Percentiles rank a stretch among this genome's conserved stretches.
Evolutionary conservation across 2,329 filamentous ascomycete genomes (phyloP).

Genomic region (Botryosphaeria agaves): DNA sequence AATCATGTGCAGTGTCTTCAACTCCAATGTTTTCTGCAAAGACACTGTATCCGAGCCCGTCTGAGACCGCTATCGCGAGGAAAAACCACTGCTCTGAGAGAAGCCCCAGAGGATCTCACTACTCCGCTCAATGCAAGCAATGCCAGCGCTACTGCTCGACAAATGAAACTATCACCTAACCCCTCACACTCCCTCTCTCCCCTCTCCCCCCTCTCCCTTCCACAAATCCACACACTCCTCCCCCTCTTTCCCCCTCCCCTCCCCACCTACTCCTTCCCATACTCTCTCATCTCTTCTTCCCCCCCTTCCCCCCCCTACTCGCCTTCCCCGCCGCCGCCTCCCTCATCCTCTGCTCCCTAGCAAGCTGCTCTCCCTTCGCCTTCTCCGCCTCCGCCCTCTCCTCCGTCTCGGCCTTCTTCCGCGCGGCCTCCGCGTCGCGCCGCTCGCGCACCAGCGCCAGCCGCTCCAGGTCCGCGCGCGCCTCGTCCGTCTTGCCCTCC

Average conservation of each 20-base stretch:
- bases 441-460: constrained; percentile 70
- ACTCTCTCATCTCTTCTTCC: constrained; percentile 22
- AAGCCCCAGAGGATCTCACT: no score
- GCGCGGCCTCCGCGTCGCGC: constrained; percentile 64
- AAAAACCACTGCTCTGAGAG: no score
- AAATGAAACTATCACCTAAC: no score
- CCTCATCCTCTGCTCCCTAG: constrained; percentile 28
- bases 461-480: constrained; percentile 72
- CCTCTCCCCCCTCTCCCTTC: neutral
- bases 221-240: neutral
- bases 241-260: neutral
- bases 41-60: no score
- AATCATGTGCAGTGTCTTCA: no score
- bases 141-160: no score
- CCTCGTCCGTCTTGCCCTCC: constrained; percentile 92
- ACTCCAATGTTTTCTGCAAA: no score
- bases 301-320: constrained; percentile 24
- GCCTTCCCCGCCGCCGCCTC: constrained; percentile 23
- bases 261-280: neutral
- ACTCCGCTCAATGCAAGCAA: no score
- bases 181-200: neutral
- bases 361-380: constrained; percentile 31
- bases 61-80: no score
- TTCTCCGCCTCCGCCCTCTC: constrained; percentile 38
- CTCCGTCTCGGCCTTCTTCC: constrained; percentile 52